Evolutionary conservation across 495 filamentous ascomycete species (phyloP), one percentile per base, ranked within the genome.

Genomic region (Penicillium subrubescens): DNA sequence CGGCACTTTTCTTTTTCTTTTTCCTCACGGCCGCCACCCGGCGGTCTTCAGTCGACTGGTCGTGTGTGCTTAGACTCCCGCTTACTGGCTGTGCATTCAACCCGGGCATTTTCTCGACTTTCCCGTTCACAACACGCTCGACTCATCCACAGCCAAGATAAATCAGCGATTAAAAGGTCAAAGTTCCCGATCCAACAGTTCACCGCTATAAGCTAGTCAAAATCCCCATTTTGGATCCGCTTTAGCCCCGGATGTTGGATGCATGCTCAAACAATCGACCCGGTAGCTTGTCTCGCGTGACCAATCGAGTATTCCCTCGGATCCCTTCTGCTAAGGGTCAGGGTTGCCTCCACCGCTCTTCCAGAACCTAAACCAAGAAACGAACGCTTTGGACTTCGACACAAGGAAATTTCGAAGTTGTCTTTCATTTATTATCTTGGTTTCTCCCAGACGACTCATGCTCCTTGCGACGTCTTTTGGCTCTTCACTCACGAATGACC

Each of bases 401-500:
- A 5, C 29, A 21, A 15, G n/a, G 2, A 52, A 31, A 6, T 12
- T 29, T 10, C 17, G 5, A 7, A 29, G 25, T 29, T 15, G 25
- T 23, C 48, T 29, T 29, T n/a, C 15, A 29, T 52, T 52, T 21
- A 23, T 25, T 31, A 6, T 7, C 8, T 37, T 60, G 29, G 29
- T 50, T 39, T 19, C 29, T 27, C 7, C 1, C 27, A 10, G 15
- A n/a, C 56, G 15, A 58, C 15, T 52, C 55, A 63, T 57, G 61
- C 43, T 58, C 53, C 23, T 50, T 25, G 53, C 10, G 46, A 33
- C 33, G 31, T 21, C 31, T 27, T 29, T 25, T 19, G 8, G 27
- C 55, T 21, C 11, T 37, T 51, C 3, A 12, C n/a, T 61, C 52
- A 70, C 69, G 70, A 71, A 81, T 81, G 79, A 78, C 75, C 23